Conservation (phyloP, 768 basidiomycete genomes). For the Tephrocybe sp. region DNA sequence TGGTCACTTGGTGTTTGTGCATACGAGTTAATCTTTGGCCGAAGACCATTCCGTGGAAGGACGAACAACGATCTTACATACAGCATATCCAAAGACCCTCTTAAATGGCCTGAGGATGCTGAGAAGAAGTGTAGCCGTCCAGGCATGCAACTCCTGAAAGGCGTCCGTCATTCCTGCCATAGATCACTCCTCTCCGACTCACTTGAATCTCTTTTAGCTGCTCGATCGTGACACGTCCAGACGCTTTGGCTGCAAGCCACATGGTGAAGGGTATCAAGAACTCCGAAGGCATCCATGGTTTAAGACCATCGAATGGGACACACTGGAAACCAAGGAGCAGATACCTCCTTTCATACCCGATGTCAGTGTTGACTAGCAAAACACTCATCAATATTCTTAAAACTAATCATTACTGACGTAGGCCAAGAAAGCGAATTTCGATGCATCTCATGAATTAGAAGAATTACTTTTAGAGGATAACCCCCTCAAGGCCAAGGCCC, state of each 20-base stretch:
- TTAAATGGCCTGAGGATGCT: constrained; percentile 90
- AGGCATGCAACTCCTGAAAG: constrained; percentile 77
- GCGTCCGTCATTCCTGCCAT: constrained; percentile 47
- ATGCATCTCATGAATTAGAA: constrained; percentile 96
- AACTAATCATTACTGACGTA: constrained; percentile 26
- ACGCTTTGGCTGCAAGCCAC: constrained; percentile 79
- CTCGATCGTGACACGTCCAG: constrained; percentile 81
- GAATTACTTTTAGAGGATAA: constrained; percentile 96
- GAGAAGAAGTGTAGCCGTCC: constrained; percentile 71
- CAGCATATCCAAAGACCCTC: constrained; percentile 83
- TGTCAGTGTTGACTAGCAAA: constrained; percentile 37
- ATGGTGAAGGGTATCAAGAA: constrained; percentile 78
- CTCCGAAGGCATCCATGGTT: constrained; percentile 87
- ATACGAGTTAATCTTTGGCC: constrained; percentile 89
- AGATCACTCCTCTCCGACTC: neutral
- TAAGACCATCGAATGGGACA: constrained; percentile 83
- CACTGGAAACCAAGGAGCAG: constrained; percentile 71
- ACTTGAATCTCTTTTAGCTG: constrained; percentile 45
- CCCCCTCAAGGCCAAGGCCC: constrained; percentile 89
- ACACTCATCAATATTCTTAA: constrained; percentile 5
- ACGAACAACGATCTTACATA: constrained; percentile 92
- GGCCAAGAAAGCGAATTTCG: constrained; percentile 99
- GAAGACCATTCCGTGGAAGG: constrained; percentile 89
- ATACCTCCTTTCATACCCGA: constrained; percentile 89
- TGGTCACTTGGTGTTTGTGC: constrained; percentile 95